Percentiles rank a stretch among this genome's conserved stretches.
These are phyloP conservation scores for Metschnikowia bowlesiae DNA, from an alignment of 805 yeast species.

Conservation along the genomic window DNA sequence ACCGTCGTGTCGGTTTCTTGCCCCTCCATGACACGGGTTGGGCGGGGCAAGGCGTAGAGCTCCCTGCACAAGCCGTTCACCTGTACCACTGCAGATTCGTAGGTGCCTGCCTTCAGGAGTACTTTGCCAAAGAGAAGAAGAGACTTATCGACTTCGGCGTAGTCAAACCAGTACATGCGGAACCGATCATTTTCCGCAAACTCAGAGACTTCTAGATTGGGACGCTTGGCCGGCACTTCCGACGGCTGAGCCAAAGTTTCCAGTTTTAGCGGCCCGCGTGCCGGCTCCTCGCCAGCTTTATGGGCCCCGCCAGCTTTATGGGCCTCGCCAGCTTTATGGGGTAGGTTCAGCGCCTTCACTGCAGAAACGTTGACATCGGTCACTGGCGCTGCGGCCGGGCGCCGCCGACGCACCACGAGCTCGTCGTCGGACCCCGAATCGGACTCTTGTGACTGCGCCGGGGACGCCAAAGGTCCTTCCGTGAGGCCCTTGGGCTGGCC, in stretches of 20 bases:
- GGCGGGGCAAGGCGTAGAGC: conserved; percentile 72
- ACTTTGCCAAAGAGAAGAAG: conserved; percentile 80
- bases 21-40: conserved; percentile 37
- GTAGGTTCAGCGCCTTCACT: conserved; percentile 25
- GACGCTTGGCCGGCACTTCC: conserved; percentile 5
- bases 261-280: conserved; percentile 13
- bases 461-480: too few species aligned
- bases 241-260: not conserved
- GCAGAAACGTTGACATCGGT: conserved; percentile 39
- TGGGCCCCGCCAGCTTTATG: too few species aligned
- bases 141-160: conserved; percentile 66
- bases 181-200: conserved; percentile 38
- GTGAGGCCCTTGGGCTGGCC: too few species aligned
- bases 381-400: conserved; percentile 46
- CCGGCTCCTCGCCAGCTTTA: too few species aligned
- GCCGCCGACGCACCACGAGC: conserved; percentile 49
- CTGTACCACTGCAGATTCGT: conserved; percentile 74
- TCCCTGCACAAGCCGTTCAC: conserved; percentile 66
- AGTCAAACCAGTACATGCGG: conserved; percentile 88
- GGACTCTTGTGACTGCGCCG: not conserved
- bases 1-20: conserved; percentile 37
- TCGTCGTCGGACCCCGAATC: conserved; percentile 48
- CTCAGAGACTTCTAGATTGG: conserved; percentile 24
- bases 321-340: conserved; percentile 1
- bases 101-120: conserved; percentile 50